A percentile compares a stretch with the other conserved stretches of the same genome.
phyloP scores from a whole-genome alignment of 2,329 filamentous ascomycete species.

The Paecilomyces fulvus region DNA sequence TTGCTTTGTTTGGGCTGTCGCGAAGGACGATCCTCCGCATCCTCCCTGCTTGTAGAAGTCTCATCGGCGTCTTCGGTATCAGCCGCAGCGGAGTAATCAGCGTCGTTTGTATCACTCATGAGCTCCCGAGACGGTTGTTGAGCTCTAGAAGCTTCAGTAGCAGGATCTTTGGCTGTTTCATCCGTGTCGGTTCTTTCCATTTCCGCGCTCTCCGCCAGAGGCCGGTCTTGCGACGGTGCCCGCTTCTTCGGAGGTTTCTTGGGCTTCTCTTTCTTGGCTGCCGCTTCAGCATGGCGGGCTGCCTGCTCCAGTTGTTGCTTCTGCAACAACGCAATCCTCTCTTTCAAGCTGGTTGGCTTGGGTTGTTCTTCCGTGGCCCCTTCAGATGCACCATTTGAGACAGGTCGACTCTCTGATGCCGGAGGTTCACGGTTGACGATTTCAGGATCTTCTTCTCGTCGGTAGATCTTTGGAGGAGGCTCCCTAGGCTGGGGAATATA shows the following conservation, averaged over 20 bases:
- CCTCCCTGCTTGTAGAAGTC: slow-evolving; percentile 62
- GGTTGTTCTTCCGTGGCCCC: slow-evolving; percentile 65
- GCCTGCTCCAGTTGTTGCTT: slow-evolving; percentile 90
- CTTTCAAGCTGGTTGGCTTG: slow-evolving; percentile 88
- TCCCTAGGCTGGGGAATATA: slow-evolving; percentile 72
- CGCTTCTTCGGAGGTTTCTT: slow-evolving; percentile 66
- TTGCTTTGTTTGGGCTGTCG: slow-evolving; percentile 36
- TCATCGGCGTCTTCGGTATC: slow-evolving; percentile 56
- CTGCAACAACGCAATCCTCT: slow-evolving; percentile 87
- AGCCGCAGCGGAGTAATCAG: slow-evolving; percentile 55
- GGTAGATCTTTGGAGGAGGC: slow-evolving; percentile 67
- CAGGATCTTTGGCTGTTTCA: slow-evolving; percentile 27
- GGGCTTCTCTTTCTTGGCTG: slow-evolving; percentile 77
- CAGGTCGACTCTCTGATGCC: slow-evolving; percentile 24
- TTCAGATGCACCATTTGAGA: slow-evolving; percentile 38
- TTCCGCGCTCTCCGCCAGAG: slow-evolving; percentile 16
- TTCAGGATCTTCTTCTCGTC: slow-evolving; percentile 73
- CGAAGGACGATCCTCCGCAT: slow-evolving; percentile 53
- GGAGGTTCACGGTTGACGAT: slow-evolving; percentile 25
- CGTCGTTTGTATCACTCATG: slow-evolving; percentile 56
- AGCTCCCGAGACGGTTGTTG: slow-evolving; percentile 42
- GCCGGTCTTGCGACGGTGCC: slow-evolving; percentile 36
- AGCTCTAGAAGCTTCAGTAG: slow-evolving; percentile 24
- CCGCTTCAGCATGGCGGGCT: slow-evolving; percentile 67
- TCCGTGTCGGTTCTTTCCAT: slow-evolving; percentile 22